phyloP scores from a whole-genome alignment of 1,139 yeast species.

The Yamadazyma kanchanaburiensis region DNA sequence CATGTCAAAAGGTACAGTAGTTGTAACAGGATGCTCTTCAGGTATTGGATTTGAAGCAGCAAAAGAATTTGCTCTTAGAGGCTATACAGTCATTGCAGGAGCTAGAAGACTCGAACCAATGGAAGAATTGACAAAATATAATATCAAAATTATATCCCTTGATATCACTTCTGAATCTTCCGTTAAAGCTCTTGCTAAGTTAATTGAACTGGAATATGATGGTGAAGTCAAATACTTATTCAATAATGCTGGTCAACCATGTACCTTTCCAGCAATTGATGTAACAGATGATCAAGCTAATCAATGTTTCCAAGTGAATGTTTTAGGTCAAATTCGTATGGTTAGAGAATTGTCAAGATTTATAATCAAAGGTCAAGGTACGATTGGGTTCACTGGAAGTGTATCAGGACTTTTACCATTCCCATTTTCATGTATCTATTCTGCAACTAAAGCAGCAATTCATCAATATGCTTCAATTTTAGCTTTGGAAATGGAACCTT shows the following conservation, averaged over 20 bases:
- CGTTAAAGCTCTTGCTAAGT: slow-evolving; percentile 41
- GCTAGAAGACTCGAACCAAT: slow-evolving; percentile 69
- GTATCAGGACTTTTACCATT: slow-evolving; percentile 64
- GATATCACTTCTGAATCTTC: slow-evolving; percentile 51
- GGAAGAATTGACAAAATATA: slow-evolving; percentile 46
- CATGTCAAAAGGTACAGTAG: slow-evolving; percentile 25
- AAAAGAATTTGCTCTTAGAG: slow-evolving; percentile 58
- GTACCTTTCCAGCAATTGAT: slow-evolving; percentile 70
- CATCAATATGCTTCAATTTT: slow-evolving; percentile 65
- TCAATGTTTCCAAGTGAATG: slow-evolving; percentile 64
- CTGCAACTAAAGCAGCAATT: slow-evolving; percentile 75
- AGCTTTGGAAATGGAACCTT: slow-evolving; percentile 67
- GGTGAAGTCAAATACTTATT: slow-evolving; percentile 55
- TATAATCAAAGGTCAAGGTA: slow-evolving; percentile 65
- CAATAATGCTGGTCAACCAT: slow-evolving; percentile 63
- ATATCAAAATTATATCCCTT: slow-evolving; percentile 24
- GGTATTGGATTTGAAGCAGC: slow-evolving; percentile 76
- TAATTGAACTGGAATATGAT: slow-evolving; percentile 30
- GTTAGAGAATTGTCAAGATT: slow-evolving; percentile 57
- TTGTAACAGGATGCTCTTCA: slow-evolving; percentile 79
- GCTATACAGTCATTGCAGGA: slow-evolving; percentile 58
- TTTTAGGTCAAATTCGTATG: slow-evolving; percentile 63
- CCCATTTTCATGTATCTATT: slow-evolving; percentile 68
- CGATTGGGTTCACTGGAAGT: slow-evolving; percentile 74
- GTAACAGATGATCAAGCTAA: slow-evolving; percentile 54